phyloP scores from a whole-genome alignment of 371 early-diverging fungal genomes.

The Apophysomyces elegans region DNA sequence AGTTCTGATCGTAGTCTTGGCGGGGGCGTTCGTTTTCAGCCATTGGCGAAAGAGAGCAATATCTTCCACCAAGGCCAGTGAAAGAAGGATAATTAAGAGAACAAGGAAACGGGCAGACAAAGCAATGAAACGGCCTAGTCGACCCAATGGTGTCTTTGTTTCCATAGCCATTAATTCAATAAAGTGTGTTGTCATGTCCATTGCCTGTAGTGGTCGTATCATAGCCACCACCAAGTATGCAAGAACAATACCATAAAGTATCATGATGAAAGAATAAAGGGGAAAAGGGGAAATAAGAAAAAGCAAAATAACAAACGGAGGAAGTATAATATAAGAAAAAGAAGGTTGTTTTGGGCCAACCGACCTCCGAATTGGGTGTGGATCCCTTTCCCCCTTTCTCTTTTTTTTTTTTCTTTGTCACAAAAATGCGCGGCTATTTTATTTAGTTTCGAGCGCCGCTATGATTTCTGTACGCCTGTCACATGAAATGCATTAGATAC shows the following conservation, averaged over 20 bases:
- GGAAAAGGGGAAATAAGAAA: neutral
- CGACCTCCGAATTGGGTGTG: neutral
- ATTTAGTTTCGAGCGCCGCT: no score
- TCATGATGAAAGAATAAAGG: neutral
- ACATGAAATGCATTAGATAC: no score
- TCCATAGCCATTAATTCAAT: conserved; percentile 1
- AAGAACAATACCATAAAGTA: conserved; percentile 2
- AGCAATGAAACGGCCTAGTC: neutral
- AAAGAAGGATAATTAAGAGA: neutral
- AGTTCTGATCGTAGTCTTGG: neutral
- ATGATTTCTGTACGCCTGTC: no score
- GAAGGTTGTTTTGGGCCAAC: neutral
- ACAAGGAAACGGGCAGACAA: conserved; percentile 3
- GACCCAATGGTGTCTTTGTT: conserved; percentile 1
- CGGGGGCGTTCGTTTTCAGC: neutral
- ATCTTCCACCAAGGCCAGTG: conserved; percentile 5
- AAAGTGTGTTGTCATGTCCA: neutral
- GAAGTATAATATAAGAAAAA: neutral
- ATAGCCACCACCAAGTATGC: neutral
- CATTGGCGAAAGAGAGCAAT: neutral
- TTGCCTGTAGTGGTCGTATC: neutral
- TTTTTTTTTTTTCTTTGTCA: no score
- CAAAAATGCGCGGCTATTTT: no score
- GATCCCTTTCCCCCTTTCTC: neutral
- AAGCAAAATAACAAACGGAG: neutral